phyloP scores from a whole-genome alignment of 2,329 filamentous ascomycete species.

The Pezicula neosporulosa region DNA sequence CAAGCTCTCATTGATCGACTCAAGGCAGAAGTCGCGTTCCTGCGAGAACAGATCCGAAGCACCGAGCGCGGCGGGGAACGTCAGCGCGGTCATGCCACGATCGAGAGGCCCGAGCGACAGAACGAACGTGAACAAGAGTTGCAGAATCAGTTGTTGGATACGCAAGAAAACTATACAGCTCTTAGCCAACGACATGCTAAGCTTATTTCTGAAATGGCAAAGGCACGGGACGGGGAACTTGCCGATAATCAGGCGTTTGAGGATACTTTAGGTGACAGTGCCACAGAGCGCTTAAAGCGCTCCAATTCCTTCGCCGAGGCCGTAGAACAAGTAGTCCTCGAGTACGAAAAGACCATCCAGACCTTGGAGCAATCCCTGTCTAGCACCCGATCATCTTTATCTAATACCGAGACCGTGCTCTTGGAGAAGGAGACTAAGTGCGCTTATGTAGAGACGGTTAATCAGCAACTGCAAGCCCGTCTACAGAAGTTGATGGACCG shows the following conservation, averaged over 20 bases:
- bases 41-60: constrained; percentile 89
- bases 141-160: constrained; percentile 88
- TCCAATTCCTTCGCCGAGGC: constrained; percentile 96
- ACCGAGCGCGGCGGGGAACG: constrained; percentile 63
- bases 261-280: constrained; percentile 68
- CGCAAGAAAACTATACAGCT: constrained; percentile 91
- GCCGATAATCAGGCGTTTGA: constrained; percentile 55
- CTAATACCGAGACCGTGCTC: constrained; percentile 79
- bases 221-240: constrained; percentile 69
- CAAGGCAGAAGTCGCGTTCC: constrained; percentile 88
- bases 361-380: constrained; percentile 87
- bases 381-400: constrained; percentile 78
- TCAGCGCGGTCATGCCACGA: constrained; percentile 50
- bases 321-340: constrained; percentile 91
- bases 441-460: constrained; percentile 89
- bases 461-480: constrained; percentile 81
- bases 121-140: constrained; percentile 85
- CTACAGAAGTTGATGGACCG: constrained; percentile 92
- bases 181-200: constrained; percentile 93
- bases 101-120: constrained; percentile 72
- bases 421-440: constrained; percentile 93
- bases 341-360: constrained; percentile 99
- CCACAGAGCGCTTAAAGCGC: constrained; percentile 83
- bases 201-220: constrained; percentile 89
- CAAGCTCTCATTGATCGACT: constrained; percentile 90